Conservation (phyloP, 495 filamentous ascomycete genomes). For the Aspergillus incahuasiensis region DNA sequence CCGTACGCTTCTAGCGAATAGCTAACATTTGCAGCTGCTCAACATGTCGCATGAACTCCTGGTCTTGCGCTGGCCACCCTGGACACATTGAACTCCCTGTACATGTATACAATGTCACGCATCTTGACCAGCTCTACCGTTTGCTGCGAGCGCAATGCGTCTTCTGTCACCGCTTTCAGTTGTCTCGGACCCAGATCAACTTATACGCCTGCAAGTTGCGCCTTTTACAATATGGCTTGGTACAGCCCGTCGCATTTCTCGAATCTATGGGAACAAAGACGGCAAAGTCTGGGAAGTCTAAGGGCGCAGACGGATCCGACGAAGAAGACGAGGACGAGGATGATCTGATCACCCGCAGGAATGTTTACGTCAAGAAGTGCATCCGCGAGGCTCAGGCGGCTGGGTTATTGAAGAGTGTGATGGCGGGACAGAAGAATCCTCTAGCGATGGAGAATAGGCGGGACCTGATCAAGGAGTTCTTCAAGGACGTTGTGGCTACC, state of each 20-base stretch:
- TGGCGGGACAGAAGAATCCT: conserved; percentile 69
- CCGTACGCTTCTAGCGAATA: not conserved
- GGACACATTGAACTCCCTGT: conserved; percentile 95
- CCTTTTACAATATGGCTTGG: conserved; percentile 77
- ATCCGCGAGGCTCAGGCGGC: conserved; percentile 52
- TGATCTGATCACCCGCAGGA: conserved; percentile 60
- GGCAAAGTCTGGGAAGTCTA: conserved; percentile 25
- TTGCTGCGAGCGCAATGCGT: conserved; percentile 81
- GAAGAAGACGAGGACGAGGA: conserved; percentile 52
- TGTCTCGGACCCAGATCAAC: conserved; percentile 68
- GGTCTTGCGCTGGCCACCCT: conserved; percentile 83
- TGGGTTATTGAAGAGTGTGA: conserved; percentile 44
- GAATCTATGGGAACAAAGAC: conserved; percentile 48
- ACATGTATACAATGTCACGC: conserved; percentile 86
- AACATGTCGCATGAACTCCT: conserved; percentile 76
- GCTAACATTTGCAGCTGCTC: conserved; percentile 59
- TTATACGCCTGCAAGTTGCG: conserved; percentile 78
- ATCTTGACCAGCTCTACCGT: conserved; percentile 83
- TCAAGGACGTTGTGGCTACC: conserved; percentile 57
- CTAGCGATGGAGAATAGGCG: conserved; percentile 71
- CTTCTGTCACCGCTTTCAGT: conserved; percentile 79
- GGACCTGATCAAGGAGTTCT: conserved; percentile 71
- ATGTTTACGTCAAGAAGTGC: conserved; percentile 62
- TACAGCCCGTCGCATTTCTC: conserved; percentile 66
- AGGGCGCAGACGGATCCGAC: conserved; percentile 44